Evolutionary conservation across 768 basidiomycete species (phyloP), one percentile per base, ranked within the genome.

Genomic region (Terana coerulea): DNA sequence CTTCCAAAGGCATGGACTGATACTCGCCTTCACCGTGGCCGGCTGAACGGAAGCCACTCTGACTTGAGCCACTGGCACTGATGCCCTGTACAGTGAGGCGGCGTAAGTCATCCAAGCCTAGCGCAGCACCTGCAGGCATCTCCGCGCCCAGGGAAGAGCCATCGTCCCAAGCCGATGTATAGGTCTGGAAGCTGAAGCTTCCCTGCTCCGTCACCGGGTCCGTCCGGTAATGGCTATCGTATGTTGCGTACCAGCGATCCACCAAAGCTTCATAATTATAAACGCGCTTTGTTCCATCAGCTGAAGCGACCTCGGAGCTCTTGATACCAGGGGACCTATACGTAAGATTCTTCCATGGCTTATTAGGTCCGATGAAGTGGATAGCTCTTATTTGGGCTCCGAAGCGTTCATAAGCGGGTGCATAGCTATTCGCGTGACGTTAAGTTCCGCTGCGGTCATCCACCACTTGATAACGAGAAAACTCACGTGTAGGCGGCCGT

Each of bases 401-500:
- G 63, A 88, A 98, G 34, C 95, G 88, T 66, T 88, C 85, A 67
- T 97, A 98, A 11, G 97, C 97, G 51, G 97, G 97, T 5, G 94
- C 93, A 72, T 98, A 99, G 46, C 91, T 95, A 61, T 36, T 43
- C 28, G 64, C 52, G 61, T 54, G 58, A 56, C n/a, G 24, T 25
- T 46, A 11, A 46, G 31, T 26, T 30, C 45, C 60, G 54, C 41
- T 53, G 64, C 47, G 47, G 51, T 52, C 17, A 63, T 28, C 12
- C 19, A 35, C 21, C 11, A 17, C 10, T 41, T 19, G 39, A 26
- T 3, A 51, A 12, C 19, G 22, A 37, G 49, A 55, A 50, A 29
- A 81, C 90, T 75, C 63, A 95, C 88, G 91, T 94, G 73, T 98
- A 98, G 48, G 87, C 92, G 52, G 95, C 93, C 12, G 93, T 93